phyloP scores from a whole-genome alignment of 352 stramenopile species.

The Hyaloperonospora arabidopsidis region DNA sequence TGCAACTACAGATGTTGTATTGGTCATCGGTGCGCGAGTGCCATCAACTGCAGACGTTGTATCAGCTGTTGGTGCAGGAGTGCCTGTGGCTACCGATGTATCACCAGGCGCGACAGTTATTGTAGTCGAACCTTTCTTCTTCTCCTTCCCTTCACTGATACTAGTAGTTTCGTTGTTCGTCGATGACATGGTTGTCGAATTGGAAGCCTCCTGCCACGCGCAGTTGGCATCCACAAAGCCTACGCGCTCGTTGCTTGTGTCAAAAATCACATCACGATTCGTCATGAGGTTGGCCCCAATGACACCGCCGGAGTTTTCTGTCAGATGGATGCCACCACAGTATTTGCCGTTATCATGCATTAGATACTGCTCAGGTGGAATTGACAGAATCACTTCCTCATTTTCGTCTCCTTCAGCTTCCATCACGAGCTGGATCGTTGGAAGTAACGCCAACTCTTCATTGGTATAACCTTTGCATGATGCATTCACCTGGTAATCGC shows the following conservation, averaged over 20 bases:
- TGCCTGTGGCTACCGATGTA: constrained; percentile 6
- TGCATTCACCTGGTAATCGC: constrained; percentile 40
- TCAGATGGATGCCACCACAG: constrained; percentile 60
- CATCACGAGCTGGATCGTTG: constrained; percentile 63
- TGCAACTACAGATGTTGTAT: constrained; percentile 7
- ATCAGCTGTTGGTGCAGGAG: constrained; percentile 3
- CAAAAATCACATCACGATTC: constrained; percentile 77
- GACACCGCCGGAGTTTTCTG: constrained; percentile 59
- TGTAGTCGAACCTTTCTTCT: constrained; percentile 5
- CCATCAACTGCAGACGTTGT: constrained; percentile 1
- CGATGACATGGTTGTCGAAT: constrained; percentile 9
- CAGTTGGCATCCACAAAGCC: constrained; percentile 75
- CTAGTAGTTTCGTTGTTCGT: constrained; percentile 7
- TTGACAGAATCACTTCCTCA: constrained; percentile 43
- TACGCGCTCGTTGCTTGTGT: constrained; percentile 57
- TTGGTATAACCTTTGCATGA: constrained; percentile 49
- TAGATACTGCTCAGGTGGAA: constrained; percentile 64
- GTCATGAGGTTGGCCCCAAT: constrained; percentile 83
- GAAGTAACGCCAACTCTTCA: constrained; percentile 40
- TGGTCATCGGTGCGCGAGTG: constrained; percentile 3
- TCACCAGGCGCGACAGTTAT: constrained; percentile 7
- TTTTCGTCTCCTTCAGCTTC: constrained; percentile 54
- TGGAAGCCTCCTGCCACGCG: constrained; percentile 13
- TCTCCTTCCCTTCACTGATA: constrained; percentile 11
- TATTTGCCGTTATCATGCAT: constrained; percentile 42